phyloP scores from a whole-genome alignment of 106 monocot species.

The Apostasia shenzhenica region DNA sequence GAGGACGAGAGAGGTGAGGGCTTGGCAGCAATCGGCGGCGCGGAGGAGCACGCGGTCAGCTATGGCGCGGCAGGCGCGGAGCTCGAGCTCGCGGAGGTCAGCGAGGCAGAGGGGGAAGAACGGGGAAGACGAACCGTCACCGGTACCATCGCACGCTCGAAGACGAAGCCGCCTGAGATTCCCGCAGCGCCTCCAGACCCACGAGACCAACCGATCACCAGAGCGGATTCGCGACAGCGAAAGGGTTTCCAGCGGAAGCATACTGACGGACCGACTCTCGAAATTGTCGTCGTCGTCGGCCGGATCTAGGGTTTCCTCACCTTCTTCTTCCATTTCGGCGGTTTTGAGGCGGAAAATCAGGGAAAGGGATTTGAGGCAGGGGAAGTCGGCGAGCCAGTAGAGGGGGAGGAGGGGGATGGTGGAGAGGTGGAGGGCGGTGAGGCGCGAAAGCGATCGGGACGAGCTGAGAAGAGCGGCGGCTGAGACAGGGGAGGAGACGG shows the following conservation, averaged over 20 bases:
- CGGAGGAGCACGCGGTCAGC: slow-evolving; percentile 60
- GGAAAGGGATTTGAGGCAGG: slow-evolving; percentile 39
- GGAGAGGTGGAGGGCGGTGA: slow-evolving; percentile 30
- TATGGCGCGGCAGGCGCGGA: slow-evolving; percentile 55
- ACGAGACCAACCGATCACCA: slow-evolving; percentile 31
- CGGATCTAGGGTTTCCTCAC: background rate
- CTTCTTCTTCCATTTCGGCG: background rate
- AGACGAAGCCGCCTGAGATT: slow-evolving; percentile 54
- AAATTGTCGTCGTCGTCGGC: slow-evolving; percentile 3
- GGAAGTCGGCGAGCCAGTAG: slow-evolving; percentile 37
- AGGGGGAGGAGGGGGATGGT: slow-evolving; percentile 30
- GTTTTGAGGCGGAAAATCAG: slow-evolving; percentile 19
- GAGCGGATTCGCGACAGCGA: slow-evolving; percentile 45
- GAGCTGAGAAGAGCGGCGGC: slow-evolving; percentile 16
- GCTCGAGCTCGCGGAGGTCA: slow-evolving; percentile 43
- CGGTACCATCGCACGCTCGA: slow-evolving; percentile 60
- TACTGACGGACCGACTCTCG: background rate
- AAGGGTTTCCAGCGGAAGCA: slow-evolving; percentile 38
- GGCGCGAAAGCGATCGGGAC: slow-evolving; percentile 10
- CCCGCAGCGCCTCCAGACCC: slow-evolving; percentile 59
- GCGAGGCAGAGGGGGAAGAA: slow-evolving; percentile 33
- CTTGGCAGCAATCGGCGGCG: slow-evolving; percentile 48
- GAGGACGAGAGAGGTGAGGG: slow-evolving; percentile 42
- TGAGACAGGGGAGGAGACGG: slow-evolving; percentile 20
- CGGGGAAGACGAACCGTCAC: slow-evolving; percentile 27